Percentiles rank a stretch among this genome's conserved stretches.
phyloP scores from a whole-genome alignment of 2,329 filamentous ascomycete species.

The Aspergillus glaucus region DNA sequence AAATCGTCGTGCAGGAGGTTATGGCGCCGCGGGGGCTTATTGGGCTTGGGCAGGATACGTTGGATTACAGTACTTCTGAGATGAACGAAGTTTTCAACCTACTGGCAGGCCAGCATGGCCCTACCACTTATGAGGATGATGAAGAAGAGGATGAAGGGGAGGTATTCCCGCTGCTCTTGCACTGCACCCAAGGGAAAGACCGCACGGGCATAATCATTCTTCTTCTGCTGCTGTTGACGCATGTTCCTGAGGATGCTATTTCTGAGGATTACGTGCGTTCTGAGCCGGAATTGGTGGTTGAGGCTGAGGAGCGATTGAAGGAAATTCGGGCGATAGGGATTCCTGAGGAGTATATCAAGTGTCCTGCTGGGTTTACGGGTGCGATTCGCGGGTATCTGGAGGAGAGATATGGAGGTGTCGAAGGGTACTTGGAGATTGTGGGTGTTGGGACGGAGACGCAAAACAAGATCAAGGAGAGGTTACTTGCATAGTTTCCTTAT shows the following conservation, averaged over 20 bases:
- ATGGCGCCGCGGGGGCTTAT: constrained; percentile 67
- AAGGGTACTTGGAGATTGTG: constrained; percentile 58
- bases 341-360: constrained; percentile 64
- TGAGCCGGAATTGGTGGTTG: constrained; percentile 52
- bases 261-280: constrained; percentile 67
- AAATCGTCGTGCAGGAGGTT: constrained; percentile 61
- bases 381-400: constrained; percentile 54
- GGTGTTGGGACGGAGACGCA: constrained; percentile 50
- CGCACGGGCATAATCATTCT: constrained; percentile 67
- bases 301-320: constrained; percentile 56
- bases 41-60: constrained; percentile 62
- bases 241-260: constrained; percentile 54
- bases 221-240: constrained; percentile 59
- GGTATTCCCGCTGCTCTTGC: constrained; percentile 62
- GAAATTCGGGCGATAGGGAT: constrained; percentile 69
- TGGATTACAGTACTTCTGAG: constrained; percentile 58
- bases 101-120: constrained; percentile 38
- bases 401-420: constrained; percentile 58
- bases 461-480: constrained; percentile 23
- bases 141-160: constrained; percentile 22
- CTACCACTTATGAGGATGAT: neutral
- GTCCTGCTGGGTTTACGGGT: constrained; percentile 58
- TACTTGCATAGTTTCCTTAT: constrained; percentile 17
- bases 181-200: constrained; percentile 89
- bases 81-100: constrained; percentile 66